Conservation (phyloP, 2,329 filamentous ascomycete species). For the Ambrosiella cleistominuta region DNA sequence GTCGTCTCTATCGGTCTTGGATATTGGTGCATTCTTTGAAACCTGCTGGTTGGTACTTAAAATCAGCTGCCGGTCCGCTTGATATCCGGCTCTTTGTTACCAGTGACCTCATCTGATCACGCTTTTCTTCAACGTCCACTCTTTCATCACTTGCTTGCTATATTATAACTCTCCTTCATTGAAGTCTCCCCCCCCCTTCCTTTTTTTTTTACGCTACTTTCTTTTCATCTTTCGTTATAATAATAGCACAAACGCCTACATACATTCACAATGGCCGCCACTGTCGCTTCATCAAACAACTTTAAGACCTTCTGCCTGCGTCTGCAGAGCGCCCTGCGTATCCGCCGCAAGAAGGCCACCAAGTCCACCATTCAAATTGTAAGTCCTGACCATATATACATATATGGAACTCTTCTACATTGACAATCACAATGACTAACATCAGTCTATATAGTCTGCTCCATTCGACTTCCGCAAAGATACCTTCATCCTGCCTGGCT, state of each 20-base stretch:
- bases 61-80: neutral
- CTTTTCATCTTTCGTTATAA: neutral
- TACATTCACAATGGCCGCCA: conserved; percentile 8
- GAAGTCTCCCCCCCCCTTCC: neutral
- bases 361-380: conserved; percentile 28
- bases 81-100: neutral
- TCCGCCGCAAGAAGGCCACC: conserved; percentile 26
- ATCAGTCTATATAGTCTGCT: conserved; percentile 27
- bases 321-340: conserved; percentile 26
- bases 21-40: neutral
- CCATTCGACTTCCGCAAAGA: conserved; percentile 42
- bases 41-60: neutral
- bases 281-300: conserved; percentile 18
- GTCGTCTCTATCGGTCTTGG: neutral
- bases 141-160: neutral
- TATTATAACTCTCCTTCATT: neutral
- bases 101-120: conserved; percentile 1
- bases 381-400: conserved; percentile 15
- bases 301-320: conserved; percentile 28
- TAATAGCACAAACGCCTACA: neutral
- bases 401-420: neutral
- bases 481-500: conserved; percentile 33
- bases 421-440: neutral
- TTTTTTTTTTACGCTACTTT: neutral
- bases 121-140: neutral